phyloP scores from a whole-genome alignment of 2,329 filamentous ascomycete species.

The Pseudogymnoascus pannorum region DNA sequence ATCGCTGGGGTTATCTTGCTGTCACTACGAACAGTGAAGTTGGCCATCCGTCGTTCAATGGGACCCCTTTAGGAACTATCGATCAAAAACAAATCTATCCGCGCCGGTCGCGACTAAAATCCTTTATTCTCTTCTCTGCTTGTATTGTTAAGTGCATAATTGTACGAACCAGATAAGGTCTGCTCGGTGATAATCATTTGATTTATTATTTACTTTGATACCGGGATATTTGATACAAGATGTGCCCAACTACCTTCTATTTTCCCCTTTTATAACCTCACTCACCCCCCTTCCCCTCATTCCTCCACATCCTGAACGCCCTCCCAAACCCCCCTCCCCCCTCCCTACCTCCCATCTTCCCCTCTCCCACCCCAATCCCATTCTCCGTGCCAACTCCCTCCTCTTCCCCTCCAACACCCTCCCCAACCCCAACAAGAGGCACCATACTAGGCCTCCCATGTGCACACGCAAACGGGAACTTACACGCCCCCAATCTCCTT shows the following conservation, averaged over 20 bases:
- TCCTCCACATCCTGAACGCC: not conserved
- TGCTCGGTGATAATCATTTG: not conserved
- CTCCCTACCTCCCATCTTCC: not conserved
- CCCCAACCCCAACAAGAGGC: constrained; percentile 41
- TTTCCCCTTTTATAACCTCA: not conserved
- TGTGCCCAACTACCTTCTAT: not conserved
- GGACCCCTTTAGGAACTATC: no score
- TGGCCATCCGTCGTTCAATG: no score
- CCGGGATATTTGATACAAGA: not conserved
- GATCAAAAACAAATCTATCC: no score
- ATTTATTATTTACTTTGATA: not conserved
- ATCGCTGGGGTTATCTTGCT: not conserved
- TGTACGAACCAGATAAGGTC: not conserved
- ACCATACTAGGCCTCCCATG: constrained; percentile 66
- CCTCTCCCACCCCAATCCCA: not conserved
- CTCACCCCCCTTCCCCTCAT: not conserved
- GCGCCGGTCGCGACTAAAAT: no score
- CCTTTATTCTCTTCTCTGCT: no score
- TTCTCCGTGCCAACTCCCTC: no score
- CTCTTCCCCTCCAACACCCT: not conserved
- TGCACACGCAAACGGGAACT: constrained; percentile 76
- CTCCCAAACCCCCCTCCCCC: not conserved
- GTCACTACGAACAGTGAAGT: not conserved
- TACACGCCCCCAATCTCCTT: constrained; percentile 48
- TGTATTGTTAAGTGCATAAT: not conserved